Evolutionary conservation across 495 filamentous ascomycete genomes (phyloP).

Genomic region (Neurospora sp.): DNA sequence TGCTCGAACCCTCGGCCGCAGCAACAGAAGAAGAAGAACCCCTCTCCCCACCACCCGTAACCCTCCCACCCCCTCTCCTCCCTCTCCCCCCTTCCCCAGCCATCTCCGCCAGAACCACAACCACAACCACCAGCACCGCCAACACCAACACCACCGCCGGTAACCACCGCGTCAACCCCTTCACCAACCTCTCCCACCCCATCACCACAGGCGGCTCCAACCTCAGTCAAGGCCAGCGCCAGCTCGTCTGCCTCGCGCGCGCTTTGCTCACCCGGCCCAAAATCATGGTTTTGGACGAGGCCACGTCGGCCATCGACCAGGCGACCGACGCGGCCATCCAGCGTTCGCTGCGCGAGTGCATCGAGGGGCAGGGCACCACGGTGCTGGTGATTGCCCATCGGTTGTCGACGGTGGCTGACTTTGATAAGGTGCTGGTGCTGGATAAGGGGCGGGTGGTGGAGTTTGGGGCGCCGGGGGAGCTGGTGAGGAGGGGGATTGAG

Average conservation of each 20-base stretch:
- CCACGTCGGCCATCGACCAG: conserved; percentile 71
- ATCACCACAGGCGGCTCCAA: conserved; percentile 35
- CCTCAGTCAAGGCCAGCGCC: conserved; percentile 49
- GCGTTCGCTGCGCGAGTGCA: conserved; percentile 58
- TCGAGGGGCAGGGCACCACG: conserved; percentile 56
- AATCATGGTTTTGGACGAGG: conserved; percentile 78
- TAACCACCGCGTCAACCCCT: conserved; percentile 7
- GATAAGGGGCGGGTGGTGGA: conserved; percentile 54
- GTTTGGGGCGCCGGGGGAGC: conserved; percentile 15
- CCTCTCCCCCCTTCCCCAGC: background rate
- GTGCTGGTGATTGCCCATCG: conserved; percentile 72
- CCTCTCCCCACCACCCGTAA: background rate
- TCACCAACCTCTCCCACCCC: conserved; percentile 17
- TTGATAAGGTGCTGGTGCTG: conserved; percentile 60
- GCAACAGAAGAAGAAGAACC: background rate
- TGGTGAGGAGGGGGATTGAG: conserved; percentile 11
- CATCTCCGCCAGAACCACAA: background rate
- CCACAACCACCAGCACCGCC: background rate
- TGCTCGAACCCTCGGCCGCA: too few species aligned
- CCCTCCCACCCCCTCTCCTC: background rate
- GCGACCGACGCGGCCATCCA: conserved; percentile 61
- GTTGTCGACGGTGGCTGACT: conserved; percentile 59
- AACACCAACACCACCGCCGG: background rate
- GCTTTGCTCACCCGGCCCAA: conserved; percentile 63
- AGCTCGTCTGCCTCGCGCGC: conserved; percentile 61